These are phyloP conservation scores for Lactarius quietus DNA, from an alignment of 768 basidiomycete species.

Conservation along the genomic window DNA sequence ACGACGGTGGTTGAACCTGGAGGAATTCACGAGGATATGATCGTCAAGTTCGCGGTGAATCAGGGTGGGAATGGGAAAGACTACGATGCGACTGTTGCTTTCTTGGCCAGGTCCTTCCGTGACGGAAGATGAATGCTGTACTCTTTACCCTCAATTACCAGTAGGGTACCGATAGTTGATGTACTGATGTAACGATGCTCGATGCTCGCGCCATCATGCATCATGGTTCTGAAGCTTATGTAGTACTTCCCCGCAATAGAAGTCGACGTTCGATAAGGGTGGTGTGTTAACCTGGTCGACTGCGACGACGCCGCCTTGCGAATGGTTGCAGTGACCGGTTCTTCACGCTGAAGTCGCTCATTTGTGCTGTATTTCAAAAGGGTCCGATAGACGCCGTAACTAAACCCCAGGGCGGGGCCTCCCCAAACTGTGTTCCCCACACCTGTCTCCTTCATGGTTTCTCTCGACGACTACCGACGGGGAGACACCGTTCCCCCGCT, in stretches of 20 bases:
- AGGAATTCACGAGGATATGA: conserved; percentile 5
- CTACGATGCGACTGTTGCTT: neutral
- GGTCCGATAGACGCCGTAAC: neutral
- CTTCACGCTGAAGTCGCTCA: neutral
- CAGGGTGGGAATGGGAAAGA: conserved; percentile 10
- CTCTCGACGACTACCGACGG: neutral
- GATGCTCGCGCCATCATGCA: neutral
- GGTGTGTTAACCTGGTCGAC: neutral
- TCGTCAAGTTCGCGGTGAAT: neutral
- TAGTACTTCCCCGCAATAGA: neutral
- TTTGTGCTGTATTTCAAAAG: neutral
- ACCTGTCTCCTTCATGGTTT: neutral
- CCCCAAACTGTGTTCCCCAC: neutral
- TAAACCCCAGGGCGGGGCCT: too few species aligned
- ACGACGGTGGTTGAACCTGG: conserved; percentile 1
- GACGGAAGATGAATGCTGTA: neutral
- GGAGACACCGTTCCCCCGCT: neutral
- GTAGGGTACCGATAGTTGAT: neutral
- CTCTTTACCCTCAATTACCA: neutral
- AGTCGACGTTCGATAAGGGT: neutral
- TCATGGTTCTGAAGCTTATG: neutral
- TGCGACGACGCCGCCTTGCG: neutral
- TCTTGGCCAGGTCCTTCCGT: neutral
- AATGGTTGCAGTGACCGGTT: neutral
- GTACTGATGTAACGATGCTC: neutral